A percentile compares a stretch with the other conserved stretches of the same genome.
phyloP scores from a whole-genome alignment of 441 rosid genomes.

The Melastoma candidum region DNA sequence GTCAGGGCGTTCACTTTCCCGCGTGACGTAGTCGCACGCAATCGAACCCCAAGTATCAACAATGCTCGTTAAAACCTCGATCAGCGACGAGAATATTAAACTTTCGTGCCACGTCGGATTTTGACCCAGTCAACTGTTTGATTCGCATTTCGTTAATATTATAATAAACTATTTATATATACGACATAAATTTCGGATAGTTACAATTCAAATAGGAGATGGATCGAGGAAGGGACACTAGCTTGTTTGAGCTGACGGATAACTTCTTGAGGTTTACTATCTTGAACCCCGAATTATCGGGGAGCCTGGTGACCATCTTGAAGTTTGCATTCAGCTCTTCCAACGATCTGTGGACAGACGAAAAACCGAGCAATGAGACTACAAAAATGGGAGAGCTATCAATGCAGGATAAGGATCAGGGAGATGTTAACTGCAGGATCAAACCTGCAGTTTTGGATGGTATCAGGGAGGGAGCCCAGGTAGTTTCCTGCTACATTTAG shows the following conservation, averaged over 20 bases:
- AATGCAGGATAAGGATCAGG: neutral
- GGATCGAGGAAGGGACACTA: conserved; percentile 52
- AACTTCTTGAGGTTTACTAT: conserved; percentile 53
- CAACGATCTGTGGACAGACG: conserved; percentile 29
- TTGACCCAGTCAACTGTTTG: too few relatives aligned
- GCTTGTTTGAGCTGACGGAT: conserved; percentile 64
- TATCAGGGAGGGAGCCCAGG: conserved; percentile 53
- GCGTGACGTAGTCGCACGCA: too few relatives aligned
- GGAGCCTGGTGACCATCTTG: conserved; percentile 64
- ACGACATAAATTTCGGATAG: too few relatives aligned
- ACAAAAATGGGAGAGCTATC: conserved; percentile 5
- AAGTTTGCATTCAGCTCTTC: conserved; percentile 84
- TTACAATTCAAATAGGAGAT: conserved; percentile 27
- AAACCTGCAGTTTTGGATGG: conserved; percentile 90
- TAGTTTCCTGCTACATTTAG: conserved; percentile 78
- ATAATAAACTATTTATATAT: too few relatives aligned
- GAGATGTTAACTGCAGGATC: conserved; percentile 24
- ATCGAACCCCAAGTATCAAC: too few relatives aligned
- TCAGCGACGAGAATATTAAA: too few relatives aligned
- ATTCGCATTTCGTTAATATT: too few relatives aligned
- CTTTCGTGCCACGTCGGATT: too few relatives aligned
- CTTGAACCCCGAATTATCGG: conserved; percentile 64
- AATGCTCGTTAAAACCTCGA: too few relatives aligned
- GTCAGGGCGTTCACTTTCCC: too few relatives aligned
- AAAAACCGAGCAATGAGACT: neutral